A percentile compares a stretch with the other conserved stretches of the same genome.
Evolutionary conservation across 192 early-diverging fungal genomes (phyloP).

Genomic region (Gonapodya prolifera): DNA sequence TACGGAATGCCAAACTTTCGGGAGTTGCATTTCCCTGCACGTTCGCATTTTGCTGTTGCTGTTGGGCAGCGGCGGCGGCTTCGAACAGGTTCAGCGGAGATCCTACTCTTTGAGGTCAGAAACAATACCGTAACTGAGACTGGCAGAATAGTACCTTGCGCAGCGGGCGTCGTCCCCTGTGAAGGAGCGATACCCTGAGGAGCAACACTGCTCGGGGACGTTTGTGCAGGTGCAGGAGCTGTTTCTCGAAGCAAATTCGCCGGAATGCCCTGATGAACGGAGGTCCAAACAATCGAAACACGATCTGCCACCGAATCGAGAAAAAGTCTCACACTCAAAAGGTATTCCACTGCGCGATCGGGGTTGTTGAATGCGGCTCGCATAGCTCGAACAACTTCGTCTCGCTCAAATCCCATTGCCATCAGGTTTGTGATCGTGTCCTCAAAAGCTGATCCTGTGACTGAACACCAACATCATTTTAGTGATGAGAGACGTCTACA

Average conservation of each 20-base stretch:
- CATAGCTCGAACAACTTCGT: conserved; percentile 78
- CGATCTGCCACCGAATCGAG: neutral
- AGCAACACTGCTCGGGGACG: conserved; percentile 14
- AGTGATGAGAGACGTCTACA: neutral
- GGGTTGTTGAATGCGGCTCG: conserved; percentile 96
- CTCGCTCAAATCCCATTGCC: conserved; percentile 89
- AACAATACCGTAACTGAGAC: conserved; percentile 12
- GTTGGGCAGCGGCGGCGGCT: neutral
- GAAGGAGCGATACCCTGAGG: conserved; percentile 8
- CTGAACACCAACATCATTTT: conserved; percentile 21
- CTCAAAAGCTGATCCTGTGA: conserved; percentile 67
- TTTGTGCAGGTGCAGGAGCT: conserved; percentile 23
- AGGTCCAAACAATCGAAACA: neutral
- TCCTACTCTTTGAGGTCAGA: neutral
- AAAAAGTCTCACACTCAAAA: conserved; percentile 59
- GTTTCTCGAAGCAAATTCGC: conserved; percentile 42
- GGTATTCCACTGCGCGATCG: conserved; percentile 90
- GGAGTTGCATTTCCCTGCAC: neutral
- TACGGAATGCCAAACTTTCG: neutral
- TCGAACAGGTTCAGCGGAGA: conserved; percentile 1
- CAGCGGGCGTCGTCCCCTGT: conserved; percentile 6
- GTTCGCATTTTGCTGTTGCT: conserved; percentile 7
- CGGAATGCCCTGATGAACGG: conserved; percentile 56
- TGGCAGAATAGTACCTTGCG: conserved; percentile 21
- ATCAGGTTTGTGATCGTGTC: conserved; percentile 76